Conservation (phyloP, 2,329 filamentous ascomycete species). For the Phialocephala sp. region DNA sequence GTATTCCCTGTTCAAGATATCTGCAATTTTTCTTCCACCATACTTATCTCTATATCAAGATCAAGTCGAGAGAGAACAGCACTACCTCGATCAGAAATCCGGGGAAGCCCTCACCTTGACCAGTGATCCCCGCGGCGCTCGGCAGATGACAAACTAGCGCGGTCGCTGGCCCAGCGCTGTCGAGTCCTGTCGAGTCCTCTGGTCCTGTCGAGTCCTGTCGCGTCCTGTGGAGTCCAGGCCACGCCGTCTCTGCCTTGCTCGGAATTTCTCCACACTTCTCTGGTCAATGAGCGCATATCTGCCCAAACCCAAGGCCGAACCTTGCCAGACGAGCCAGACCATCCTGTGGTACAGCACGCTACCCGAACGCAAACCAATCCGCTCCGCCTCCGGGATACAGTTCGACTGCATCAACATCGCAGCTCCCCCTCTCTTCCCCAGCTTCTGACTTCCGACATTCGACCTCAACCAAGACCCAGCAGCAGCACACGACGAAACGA, state of each 20-base stretch:
- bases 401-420: not conserved
- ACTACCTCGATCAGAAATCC: not conserved
- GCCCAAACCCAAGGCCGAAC: too few species aligned
- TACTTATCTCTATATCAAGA: too few species aligned
- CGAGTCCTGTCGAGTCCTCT: not conserved
- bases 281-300: not conserved
- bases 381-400: not conserved
- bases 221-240: not conserved
- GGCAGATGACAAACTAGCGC: conserved; percentile 15
- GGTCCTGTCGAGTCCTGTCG: not conserved
- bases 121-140: conserved; percentile 1
- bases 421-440: not conserved
- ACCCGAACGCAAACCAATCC: not conserved
- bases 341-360: not conserved
- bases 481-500: not conserved
- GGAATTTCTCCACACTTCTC: conserved; percentile 9
- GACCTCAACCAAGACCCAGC: not conserved
- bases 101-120: not conserved
- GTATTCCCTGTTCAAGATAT: too few species aligned
- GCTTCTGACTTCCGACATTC: not conserved
- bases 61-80: not conserved
- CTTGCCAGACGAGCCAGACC: not conserved
- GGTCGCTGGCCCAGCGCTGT: too few species aligned
- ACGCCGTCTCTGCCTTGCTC: not conserved
- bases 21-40: too few species aligned